Conservation (phyloP, 192 early-diverging fungal genomes). For the Chytriomyces sp. region DNA sequence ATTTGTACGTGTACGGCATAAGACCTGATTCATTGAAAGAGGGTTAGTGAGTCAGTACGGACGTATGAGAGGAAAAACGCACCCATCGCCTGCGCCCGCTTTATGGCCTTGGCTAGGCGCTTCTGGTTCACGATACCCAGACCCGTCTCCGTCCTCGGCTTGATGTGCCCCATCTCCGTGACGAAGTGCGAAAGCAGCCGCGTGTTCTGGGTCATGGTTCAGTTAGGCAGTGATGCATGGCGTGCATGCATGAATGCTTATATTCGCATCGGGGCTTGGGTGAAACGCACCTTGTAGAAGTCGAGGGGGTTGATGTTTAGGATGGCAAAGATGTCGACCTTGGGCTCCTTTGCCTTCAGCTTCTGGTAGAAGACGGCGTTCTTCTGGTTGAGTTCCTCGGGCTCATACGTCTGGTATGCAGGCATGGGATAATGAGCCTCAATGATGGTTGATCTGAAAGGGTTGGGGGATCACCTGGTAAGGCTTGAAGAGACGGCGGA, state of each 20-base stretch:
- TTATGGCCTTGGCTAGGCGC: conserved; percentile 35
- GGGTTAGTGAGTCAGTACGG: not conserved
- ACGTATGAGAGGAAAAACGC: not conserved
- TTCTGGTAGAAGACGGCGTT: conserved; percentile 19
- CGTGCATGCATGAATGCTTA: no score
- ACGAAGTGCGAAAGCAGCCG: conserved; percentile 35
- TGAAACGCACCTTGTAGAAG: conserved; percentile 30
- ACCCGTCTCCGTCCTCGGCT: conserved; percentile 33
- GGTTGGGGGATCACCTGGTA: conserved; percentile 4
- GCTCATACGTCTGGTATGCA: conserved; percentile 30
- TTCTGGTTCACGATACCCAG: conserved; percentile 30
- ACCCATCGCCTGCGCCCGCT: conserved; percentile 37
- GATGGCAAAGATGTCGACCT: conserved; percentile 30
- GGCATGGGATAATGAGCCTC: no score
- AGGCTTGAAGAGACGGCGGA: conserved; percentile 18
- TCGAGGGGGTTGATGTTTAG: conserved; percentile 32
- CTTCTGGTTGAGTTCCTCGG: conserved; percentile 27
- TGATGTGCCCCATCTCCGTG: conserved; percentile 39
- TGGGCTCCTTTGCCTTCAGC: conserved; percentile 11
- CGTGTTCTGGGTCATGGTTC: conserved; percentile 15
- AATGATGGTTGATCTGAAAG: no score
- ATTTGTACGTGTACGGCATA: conserved; percentile 22
- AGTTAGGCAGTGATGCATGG: not conserved
- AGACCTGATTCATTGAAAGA: conserved; percentile 2
- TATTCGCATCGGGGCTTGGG: not conserved